Base-by-base conservation (phyloP, 768 basidiomycete species). In the Multifurca ochricompacta region DNA sequence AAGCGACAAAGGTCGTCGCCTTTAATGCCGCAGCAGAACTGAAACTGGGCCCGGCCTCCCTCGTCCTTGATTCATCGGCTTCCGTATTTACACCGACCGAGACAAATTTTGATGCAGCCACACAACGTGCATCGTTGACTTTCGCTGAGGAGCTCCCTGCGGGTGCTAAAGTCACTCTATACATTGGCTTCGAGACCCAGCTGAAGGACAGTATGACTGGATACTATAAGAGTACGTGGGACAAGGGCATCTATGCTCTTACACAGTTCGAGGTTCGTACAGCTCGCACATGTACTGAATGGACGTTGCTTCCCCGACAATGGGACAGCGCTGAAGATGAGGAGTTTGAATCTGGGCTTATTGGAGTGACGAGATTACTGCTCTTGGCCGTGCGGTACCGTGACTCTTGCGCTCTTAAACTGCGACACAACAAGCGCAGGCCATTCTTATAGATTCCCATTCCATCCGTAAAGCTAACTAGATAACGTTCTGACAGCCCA, bases 241-340 rank as follows among this genome's bases (percentile, higher is more conserved):
- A 30, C 76, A 80, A 60, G 79, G 77, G 60, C 79, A 79, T 77
- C 56, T 87, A 88, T 65, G 77, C 85, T 27, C 72, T 98, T 48
- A 96, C 95, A 32, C 94, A 98, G 70, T 95, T 93, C 60, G 91
- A 87, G 74, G 87, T 82, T 54, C 37, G 64, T 54, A 1, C 21
- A 8, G 18, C 48, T 31, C 23, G 6, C 23, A 6, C 21, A 18
- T 13, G 34, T 44, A 19, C 35, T n/a, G 28, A n/a, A 6, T 42
- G 27, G 25, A 27, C 21, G 6, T 19, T 27, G 19, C 31, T 27
- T 30, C n/a, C 16, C 35, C 35, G 10, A 9, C 1, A 11, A 28
- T 35, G 34, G 31, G 30, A 16, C 25, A 19, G 21, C 19, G 39
- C 28, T 23, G 34, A 28, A 30, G 3, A 4, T 13, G 25, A 11